These are phyloP conservation scores for Fusarium metavorans DNA, from an alignment of 2,329 filamentous ascomycete species.

Conservation along the genomic window DNA sequence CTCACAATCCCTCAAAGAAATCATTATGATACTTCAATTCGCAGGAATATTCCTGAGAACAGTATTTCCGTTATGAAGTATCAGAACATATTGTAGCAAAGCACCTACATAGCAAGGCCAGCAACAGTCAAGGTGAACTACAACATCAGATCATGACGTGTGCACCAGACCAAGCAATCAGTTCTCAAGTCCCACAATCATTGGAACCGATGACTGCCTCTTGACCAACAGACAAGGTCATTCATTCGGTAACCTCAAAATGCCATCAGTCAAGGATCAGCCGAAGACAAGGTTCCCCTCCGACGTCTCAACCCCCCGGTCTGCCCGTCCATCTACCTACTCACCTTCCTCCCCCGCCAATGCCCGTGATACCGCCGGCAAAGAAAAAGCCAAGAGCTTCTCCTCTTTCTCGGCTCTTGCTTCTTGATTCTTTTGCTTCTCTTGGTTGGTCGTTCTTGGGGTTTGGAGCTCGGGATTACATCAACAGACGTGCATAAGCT, in stretches of 20 bases:
- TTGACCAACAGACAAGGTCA: background rate
- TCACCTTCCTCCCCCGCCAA: conserved; percentile 4
- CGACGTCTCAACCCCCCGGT: background rate
- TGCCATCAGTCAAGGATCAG: conserved; percentile 3
- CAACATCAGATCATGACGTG: conserved; percentile 1
- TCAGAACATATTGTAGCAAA: background rate
- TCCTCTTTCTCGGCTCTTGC: background rate
- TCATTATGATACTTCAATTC: background rate
- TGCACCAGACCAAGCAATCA: background rate
- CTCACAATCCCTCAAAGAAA: background rate
- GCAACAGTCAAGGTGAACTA: background rate
- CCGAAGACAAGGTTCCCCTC: conserved; percentile 21
- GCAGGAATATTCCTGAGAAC: background rate
- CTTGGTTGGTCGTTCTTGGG: background rate
- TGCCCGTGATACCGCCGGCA: conserved; percentile 1
- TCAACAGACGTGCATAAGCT: conserved; percentile 10
- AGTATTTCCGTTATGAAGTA: background rate
- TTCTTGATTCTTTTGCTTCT: background rate
- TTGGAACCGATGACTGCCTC: background rate
- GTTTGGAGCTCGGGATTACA: conserved; percentile 5
- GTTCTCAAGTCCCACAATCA: background rate
- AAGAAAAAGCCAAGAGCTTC: background rate
- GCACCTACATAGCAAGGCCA: background rate
- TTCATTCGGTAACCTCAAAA: background rate
- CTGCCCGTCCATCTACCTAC: background rate